Percentiles rank a stretch among this genome's conserved stretches.
These are phyloP conservation scores for Pythium rhizo-oryzae DNA, from an alignment of 352 stramenopile species.

Conservation along the genomic window DNA sequence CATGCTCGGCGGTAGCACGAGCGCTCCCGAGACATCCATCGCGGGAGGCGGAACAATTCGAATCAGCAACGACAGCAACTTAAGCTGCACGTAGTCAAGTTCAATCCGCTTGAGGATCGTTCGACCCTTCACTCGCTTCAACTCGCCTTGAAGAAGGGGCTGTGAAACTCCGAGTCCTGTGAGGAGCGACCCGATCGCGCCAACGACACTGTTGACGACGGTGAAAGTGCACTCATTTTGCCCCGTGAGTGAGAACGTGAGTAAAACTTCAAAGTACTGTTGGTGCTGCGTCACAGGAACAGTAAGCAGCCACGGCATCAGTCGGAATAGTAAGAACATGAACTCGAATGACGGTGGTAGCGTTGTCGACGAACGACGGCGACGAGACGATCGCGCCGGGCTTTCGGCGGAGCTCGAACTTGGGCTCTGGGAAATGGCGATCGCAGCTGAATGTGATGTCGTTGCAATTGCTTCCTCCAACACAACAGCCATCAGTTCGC, in stretches of 20 bases:
- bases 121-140: slow-evolving; percentile 69
- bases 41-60: slow-evolving; percentile 68
- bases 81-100: slow-evolving; percentile 66
- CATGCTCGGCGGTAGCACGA: slow-evolving; percentile 56
- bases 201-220: slow-evolving; percentile 82
- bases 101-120: slow-evolving; percentile 84
- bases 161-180: slow-evolving; percentile 62
- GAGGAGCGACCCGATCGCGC: slow-evolving; percentile 68
- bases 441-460: slow-evolving; percentile 23
- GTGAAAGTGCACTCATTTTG: slow-evolving; percentile 83
- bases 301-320: slow-evolving; percentile 75
- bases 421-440: slow-evolving; percentile 6
- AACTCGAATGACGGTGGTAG: slow-evolving; percentile 84
- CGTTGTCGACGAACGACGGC: slow-evolving; percentile 26
- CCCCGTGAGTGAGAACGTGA: slow-evolving; percentile 76
- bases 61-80: slow-evolving; percentile 74
- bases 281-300: slow-evolving; percentile 70
- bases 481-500: slow-evolving; percentile 71
- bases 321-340: slow-evolving; percentile 73
- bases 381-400: slow-evolving; percentile 5
- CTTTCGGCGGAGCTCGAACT: slow-evolving; percentile 5
- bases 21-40: slow-evolving; percentile 54
- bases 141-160: slow-evolving; percentile 59
- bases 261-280: slow-evolving; percentile 77
- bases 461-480: slow-evolving; percentile 71